These are phyloP conservation scores for Diaporthe ilicicola DNA, from an alignment of 2,329 filamentous ascomycete species.

Conservation along the genomic window DNA sequence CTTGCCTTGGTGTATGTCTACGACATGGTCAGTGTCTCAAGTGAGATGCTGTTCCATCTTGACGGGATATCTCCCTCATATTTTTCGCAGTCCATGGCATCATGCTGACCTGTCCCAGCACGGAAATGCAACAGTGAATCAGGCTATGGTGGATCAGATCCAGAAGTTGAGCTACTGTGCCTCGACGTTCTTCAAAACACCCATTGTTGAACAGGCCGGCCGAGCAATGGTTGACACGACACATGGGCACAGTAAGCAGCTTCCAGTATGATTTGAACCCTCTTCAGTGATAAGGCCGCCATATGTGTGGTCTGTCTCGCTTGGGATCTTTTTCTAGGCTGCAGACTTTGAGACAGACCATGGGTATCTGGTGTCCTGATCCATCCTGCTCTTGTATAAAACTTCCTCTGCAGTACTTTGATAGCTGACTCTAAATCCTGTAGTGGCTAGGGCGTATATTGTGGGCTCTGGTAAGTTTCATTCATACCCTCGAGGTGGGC, in stretches of 20 bases:
- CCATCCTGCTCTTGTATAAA: no score
- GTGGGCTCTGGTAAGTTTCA: slow-evolving; percentile 46
- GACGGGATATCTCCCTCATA: background rate
- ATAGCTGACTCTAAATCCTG: no score
- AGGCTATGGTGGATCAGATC: slow-evolving; percentile 52
- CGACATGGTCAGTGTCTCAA: background rate
- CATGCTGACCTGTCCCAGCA: slow-evolving; percentile 40
- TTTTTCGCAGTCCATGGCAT: background rate
- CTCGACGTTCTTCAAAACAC: slow-evolving; percentile 52
- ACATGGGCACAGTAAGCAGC: slow-evolving; percentile 39
- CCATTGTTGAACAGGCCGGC: slow-evolving; percentile 50
- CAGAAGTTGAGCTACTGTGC: slow-evolving; percentile 52
- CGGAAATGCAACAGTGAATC: slow-evolving; percentile 49
- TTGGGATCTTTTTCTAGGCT: no score
- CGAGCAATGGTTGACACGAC: slow-evolving; percentile 47
- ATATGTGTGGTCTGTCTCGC: no score
- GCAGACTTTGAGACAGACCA: no score
- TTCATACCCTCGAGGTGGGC: slow-evolving; percentile 56
- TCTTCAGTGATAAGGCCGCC: no score
- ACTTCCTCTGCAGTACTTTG: no score
- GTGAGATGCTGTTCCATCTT: slow-evolving; percentile 46
- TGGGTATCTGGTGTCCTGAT: no score
- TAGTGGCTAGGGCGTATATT: slow-evolving; percentile 47
- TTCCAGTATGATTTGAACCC: no score
- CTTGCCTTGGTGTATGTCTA: slow-evolving; percentile 50